Conservation (phyloP, 2,329 filamentous ascomycete genomes). For the Dothidotthia symphoricarpi region DNA sequence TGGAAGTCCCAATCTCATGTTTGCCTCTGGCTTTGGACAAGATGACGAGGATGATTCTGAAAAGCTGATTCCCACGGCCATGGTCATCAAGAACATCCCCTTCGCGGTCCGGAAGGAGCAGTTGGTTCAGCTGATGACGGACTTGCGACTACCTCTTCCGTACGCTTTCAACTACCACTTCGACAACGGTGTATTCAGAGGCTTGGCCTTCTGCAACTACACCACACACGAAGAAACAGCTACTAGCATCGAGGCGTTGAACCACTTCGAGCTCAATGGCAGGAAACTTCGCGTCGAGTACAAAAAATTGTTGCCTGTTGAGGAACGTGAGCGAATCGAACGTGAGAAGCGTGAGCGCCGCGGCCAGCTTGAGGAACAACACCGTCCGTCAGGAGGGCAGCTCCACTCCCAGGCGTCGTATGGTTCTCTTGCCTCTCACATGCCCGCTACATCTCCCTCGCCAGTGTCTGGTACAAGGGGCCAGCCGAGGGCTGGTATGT, state of each 20-base stretch:
- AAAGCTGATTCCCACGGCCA: constrained; percentile 94
- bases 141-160: constrained; percentile 86
- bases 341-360: constrained; percentile 94
- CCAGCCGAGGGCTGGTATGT: constrained; percentile 46
- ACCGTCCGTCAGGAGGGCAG: constrained; percentile 68
- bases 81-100: constrained; percentile 99
- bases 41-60: constrained; percentile 65
- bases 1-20: constrained; percentile 30
- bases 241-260: constrained; percentile 87
- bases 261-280: constrained; percentile 92
- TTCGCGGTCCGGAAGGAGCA: constrained; percentile 98
- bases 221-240: constrained; percentile 92
- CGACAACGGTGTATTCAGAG: constrained; percentile 94
- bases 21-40: constrained; percentile 48
- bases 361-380: constrained; percentile 95
- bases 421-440: constrained; percentile 68
- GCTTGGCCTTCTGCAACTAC: constrained; percentile 96
- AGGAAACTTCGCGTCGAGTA: constrained; percentile 95
- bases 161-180: constrained; percentile 99
- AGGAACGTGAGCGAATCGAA: constrained; percentile 93
- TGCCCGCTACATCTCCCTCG: constrained; percentile 64
- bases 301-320: constrained; percentile 97
- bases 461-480: constrained; percentile 60
- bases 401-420: constrained; percentile 85
- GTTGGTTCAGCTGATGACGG: constrained; percentile 87